phyloP scores from a whole-genome alignment of 2,329 filamentous ascomycete genomes.

The Fusarium brevicatenulatum region DNA sequence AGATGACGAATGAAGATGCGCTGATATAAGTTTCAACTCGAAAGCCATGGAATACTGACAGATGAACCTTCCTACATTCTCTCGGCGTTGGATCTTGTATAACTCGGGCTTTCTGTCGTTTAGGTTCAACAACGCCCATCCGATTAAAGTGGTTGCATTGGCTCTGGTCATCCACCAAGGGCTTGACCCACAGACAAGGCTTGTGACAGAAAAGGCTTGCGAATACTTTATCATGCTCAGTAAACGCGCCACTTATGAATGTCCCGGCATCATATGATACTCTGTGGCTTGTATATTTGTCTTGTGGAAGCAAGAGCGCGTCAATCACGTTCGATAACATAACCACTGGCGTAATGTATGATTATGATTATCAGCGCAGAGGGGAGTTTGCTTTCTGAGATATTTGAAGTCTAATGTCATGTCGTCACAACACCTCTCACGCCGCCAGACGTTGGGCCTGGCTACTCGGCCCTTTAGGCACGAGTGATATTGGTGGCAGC shows the following conservation, averaged over 20 bases:
- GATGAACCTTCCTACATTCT: rapidly evolving
- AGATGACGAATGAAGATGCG: neutral
- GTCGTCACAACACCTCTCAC: neutral
- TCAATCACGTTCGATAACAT: too few relatives aligned
- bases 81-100: neutral
- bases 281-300: neutral
- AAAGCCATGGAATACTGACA: neutral
- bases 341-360: too few relatives aligned
- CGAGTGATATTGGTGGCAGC: neutral
- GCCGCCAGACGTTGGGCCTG: neutral
- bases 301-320: neutral
- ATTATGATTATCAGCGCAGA: too few relatives aligned
- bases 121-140: too few relatives aligned
- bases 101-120: neutral
- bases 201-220: rapidly evolving
- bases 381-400: neutral
- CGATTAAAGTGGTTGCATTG: neutral
- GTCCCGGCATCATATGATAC: neutral
- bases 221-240: neutral
- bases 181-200: too few relatives aligned
- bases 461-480: neutral
- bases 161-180: rapidly evolving
- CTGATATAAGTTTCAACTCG: neutral
- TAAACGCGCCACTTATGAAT: too few relatives aligned
- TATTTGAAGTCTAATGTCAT: too few relatives aligned